Conservation (phyloP, 352 stramenopile species). For the Phytopythium cucurbitacearum region DNA sequence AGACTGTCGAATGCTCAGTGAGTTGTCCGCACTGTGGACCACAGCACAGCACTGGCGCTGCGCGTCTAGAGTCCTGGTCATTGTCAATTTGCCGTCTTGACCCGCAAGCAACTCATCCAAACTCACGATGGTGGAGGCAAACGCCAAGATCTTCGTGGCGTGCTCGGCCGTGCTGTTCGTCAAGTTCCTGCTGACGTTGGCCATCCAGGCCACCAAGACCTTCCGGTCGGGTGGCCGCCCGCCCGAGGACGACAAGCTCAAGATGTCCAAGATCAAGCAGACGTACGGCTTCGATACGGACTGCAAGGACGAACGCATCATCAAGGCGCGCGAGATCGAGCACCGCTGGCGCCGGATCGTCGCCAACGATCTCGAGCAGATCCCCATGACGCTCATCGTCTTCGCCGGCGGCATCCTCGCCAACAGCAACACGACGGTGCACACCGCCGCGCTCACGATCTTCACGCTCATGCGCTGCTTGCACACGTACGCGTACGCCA, state of each 20-base stretch:
- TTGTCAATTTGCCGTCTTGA: constrained; percentile 5
- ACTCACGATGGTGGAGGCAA: constrained; percentile 12
- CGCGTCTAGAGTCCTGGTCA: constrained; percentile 4
- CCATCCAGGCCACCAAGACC: constrained; percentile 28
- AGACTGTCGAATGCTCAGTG: no score
- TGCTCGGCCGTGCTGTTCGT: constrained; percentile 32
- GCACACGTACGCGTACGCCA: constrained; percentile 35
- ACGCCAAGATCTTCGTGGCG: constrained; percentile 28
- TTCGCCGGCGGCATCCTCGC: constrained; percentile 43
- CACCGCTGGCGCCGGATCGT: constrained; percentile 52
- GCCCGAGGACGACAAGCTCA: constrained; percentile 28
- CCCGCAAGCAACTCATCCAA: constrained; percentile 2
- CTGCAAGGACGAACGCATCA: constrained; percentile 16
- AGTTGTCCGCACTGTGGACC: no score
- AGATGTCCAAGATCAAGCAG: constrained; percentile 22
- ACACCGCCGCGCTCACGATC: constrained; percentile 22
- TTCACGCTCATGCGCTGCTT: constrained; percentile 32
- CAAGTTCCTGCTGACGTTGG: constrained; percentile 32
- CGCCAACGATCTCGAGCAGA: constrained; percentile 57
- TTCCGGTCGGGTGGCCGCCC: constrained; percentile 32
- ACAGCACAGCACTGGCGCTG: constrained; percentile 7
- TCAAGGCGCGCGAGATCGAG: constrained; percentile 23
- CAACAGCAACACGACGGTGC: constrained; percentile 27
- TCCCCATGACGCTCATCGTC: constrained; percentile 48
- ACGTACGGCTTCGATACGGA: constrained; percentile 25